A percentile compares a stretch with the other conserved stretches of the same genome.
These are phyloP conservation scores for Peltaster fructicola DNA, from an alignment of 2,329 filamentous ascomycete genomes.

Conservation along the genomic window DNA sequence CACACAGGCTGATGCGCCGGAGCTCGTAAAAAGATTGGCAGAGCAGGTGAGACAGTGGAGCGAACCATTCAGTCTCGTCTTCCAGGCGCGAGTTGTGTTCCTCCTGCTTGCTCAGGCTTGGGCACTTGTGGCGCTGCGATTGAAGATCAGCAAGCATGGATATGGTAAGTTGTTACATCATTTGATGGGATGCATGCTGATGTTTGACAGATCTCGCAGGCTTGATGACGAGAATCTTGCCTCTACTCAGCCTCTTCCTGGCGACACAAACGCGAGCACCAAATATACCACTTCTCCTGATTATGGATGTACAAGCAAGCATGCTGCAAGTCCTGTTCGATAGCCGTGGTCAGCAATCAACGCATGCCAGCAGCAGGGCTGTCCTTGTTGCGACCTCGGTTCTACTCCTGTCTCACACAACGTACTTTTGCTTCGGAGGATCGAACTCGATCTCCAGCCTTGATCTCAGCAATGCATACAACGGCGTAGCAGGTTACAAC, in stretches of 20 bases:
- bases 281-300: slow-evolving; percentile 69
- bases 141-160: too few species aligned
- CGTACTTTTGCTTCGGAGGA: slow-evolving; percentile 81
- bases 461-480: slow-evolving; percentile 87
- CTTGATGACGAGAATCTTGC: too few species aligned
- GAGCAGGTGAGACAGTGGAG: slow-evolving; percentile 13
- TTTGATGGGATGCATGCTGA: too few species aligned
- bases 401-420: slow-evolving; percentile 57
- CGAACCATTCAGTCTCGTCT: slow-evolving; percentile 15
- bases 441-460: slow-evolving; percentile 93
- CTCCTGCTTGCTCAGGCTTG: slow-evolving; percentile 16
- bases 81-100: slow-evolving; percentile 22
- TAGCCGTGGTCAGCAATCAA: not conserved
- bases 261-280: slow-evolving; percentile 72
- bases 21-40: slow-evolving; percentile 36
- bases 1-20: slow-evolving; percentile 71
- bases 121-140: slow-evolving; percentile 14
- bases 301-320: slow-evolving; percentile 45
- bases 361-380: not conserved
- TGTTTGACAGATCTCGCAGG: too few species aligned
- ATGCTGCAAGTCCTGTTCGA: slow-evolving; percentile 1
- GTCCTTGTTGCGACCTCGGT: slow-evolving; percentile 41
- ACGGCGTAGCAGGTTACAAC: slow-evolving; percentile 70
- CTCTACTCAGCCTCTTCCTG: slow-evolving; percentile 59
- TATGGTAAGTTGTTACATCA: too few species aligned